Evolutionary conservation across 495 filamentous ascomycete genomes (phyloP), one percentile per base, ranked within the genome.

Genomic region (Staphylotrichum longicolle): DNA sequence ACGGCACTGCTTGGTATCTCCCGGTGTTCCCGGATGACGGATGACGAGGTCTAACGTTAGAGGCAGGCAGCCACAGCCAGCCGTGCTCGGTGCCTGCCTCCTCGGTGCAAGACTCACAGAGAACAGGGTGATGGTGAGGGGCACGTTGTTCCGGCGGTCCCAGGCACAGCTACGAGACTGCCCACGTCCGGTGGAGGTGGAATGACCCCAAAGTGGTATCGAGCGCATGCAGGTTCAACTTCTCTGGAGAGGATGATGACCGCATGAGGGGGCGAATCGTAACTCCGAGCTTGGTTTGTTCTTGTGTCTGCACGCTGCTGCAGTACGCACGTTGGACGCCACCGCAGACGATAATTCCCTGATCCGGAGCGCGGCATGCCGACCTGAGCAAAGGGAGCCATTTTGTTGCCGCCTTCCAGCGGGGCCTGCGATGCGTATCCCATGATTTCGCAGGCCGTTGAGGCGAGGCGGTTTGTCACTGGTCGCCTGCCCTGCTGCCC

Each of bases 401-500:
- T 49, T 49, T 33, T 44, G 41, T 44, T 44, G 41, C 41, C 12
- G 37, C 37, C 37, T 39, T 39, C 37, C 37, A 27, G 20, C 20
- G 20, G 20, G 20, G 20, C 20, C 20, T 27, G 20, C 20, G 20
- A 27, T 27, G 20, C 20, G 20, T 27, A 27, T 27, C 20, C 20
- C 20, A 27, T 27, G 20, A 27, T 27, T 27, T 27, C 20, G 32
- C 50, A 12, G 14, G 50, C n/a, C 50, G 35, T 53, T 53, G 50
- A 39, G 15, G 20, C 30, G 7, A 37, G 49, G 5, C 49, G 27
- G 39, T 15, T 33, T 55, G 52, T 52, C 12, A 42, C 48, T 35
- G 54, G 60, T 15, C 27, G 33, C n/a, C 20, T 50, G 47, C 60
- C 47, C 53, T 54, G 57, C 54, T 54, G 60, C 54, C 46, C 47